Conservation (phyloP, 345 rosid genomes). For the Reutealis trisperma region DNA sequence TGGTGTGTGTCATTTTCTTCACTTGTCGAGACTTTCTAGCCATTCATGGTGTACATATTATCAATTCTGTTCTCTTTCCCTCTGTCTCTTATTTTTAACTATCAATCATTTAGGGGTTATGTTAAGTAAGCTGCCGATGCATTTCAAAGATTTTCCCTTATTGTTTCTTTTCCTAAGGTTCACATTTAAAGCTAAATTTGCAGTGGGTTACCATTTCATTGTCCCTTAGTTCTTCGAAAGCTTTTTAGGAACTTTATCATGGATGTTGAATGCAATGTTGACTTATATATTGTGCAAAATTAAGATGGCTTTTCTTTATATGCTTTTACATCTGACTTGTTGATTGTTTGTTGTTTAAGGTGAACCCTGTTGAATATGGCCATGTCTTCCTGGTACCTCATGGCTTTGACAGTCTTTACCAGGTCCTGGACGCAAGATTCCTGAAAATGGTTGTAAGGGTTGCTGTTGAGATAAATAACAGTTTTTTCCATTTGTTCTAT, state of each 20-base stretch:
- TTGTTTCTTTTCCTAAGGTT: not conserved
- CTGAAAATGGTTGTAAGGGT: slow-evolving; percentile 32
- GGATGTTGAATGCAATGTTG: not conserved
- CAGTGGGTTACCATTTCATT: slow-evolving; percentile 9
- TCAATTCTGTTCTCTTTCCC: not conserved
- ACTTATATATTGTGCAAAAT: not conserved
- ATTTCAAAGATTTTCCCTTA: too few relatives aligned
- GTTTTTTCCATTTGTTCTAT: slow-evolving; percentile 32
- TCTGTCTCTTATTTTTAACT: not conserved
- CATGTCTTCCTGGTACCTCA: slow-evolving; percentile 39
- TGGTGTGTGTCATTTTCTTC: not conserved
- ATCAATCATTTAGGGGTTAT: not conserved
- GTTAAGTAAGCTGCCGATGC: not conserved
- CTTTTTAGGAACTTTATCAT: not conserved
- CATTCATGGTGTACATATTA: not conserved
- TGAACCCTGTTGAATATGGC: slow-evolving; percentile 39
- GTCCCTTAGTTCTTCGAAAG: not conserved
- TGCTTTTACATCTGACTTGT: slow-evolving; percentile 14
- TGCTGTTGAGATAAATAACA: slow-evolving; percentile 36
- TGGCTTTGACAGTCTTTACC: slow-evolving; percentile 22
- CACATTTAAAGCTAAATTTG: not conserved
- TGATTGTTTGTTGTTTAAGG: slow-evolving; percentile 26
- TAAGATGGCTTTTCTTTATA: not conserved
- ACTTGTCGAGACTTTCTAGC: not conserved
- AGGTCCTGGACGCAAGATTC: slow-evolving; percentile 25